These are phyloP conservation scores for Colletotrichum filicis DNA, from an alignment of 2,329 filamentous ascomycete genomes.

Conservation along the genomic window DNA sequence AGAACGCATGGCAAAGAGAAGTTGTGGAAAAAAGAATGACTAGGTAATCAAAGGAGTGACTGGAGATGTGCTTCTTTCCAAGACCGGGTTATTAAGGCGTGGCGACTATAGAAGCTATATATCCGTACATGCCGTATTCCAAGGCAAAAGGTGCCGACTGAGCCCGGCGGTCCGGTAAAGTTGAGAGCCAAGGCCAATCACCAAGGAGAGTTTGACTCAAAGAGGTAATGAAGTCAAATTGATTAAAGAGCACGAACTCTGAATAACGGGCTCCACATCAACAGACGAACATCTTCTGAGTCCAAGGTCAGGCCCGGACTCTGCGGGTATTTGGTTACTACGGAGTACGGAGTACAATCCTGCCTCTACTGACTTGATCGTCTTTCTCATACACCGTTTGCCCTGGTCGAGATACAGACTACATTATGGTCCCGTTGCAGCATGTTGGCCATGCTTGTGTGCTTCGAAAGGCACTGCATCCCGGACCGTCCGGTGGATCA, in stretches of 20 bases:
- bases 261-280: not conserved
- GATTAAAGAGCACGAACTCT: conserved; percentile 1
- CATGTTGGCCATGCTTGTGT: not conserved
- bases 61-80: not conserved
- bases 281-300: not conserved
- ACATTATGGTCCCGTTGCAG: not conserved
- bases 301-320: not conserved
- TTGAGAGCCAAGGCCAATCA: conserved; percentile 1
- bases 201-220: not conserved
- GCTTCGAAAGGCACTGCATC: not conserved
- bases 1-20: not conserved
- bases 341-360: too few species aligned
- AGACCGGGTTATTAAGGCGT: too few species aligned
- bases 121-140: conserved; percentile 19
- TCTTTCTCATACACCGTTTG: not conserved
- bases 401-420: not conserved
- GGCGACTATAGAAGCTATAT: conserved; percentile 12
- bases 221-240: conserved; percentile 30
- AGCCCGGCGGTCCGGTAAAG: not conserved
- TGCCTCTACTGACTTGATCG: not conserved
- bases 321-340: too few species aligned
- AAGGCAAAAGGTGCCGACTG: not conserved
- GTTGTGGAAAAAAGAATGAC: conserved; percentile 8
- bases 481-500: not conserved
- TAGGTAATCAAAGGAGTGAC: conserved; percentile 2